A percentile compares a stretch with the other conserved stretches of the same genome.
Evolutionary conservation across 495 filamentous ascomycete species (phyloP).

Genomic region (Sabuloglossum arenarium): DNA sequence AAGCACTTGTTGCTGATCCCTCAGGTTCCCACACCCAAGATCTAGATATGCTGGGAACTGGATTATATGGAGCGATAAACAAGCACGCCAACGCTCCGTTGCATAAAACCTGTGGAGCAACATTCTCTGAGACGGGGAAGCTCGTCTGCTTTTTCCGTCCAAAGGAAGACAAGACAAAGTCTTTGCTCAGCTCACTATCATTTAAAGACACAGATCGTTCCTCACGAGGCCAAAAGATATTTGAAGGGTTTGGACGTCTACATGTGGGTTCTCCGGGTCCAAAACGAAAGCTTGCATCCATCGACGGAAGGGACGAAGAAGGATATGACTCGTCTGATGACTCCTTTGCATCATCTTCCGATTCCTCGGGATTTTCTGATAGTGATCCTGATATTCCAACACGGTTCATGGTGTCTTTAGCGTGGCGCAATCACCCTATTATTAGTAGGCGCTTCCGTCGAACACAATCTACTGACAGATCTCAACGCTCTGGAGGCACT

Average conservation of each 20-base stretch:
- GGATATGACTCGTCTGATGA: conserved; percentile 33
- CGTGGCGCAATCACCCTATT: conserved; percentile 28
- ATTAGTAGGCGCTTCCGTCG: conserved; percentile 19
- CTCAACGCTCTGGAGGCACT: conserved; percentile 32
- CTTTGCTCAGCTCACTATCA: conserved; percentile 37
- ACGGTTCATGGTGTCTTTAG: conserved; percentile 29
- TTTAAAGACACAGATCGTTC: conserved; percentile 37
- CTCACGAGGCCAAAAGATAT: conserved; percentile 43
- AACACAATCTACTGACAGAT: conserved; percentile 29
- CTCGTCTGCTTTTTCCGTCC: conserved; percentile 77
- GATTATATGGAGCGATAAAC: conserved; percentile 32
- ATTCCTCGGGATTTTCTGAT: conserved; percentile 49
- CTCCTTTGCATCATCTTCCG: conserved; percentile 44
- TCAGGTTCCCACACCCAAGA: conserved; percentile 22
- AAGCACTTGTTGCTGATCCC: conserved; percentile 23
- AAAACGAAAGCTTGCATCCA: conserved; percentile 25
- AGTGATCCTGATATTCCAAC: conserved; percentile 24
- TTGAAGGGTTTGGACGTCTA: conserved; percentile 78
- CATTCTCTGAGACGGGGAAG: conserved; percentile 57
- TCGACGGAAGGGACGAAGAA: conserved; percentile 29
- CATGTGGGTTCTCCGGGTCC: conserved; percentile 31
- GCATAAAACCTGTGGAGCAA: conserved; percentile 51
- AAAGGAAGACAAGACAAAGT: conserved; percentile 49
- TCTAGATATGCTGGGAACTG: conserved; percentile 31
- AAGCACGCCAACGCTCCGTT: conserved; percentile 58